Percentiles rank a stretch among this genome's conserved stretches.
These are phyloP conservation scores for Psidium friedrichsthalianum DNA, from an alignment of 345 rosid genomes.

Conservation along the genomic window DNA sequence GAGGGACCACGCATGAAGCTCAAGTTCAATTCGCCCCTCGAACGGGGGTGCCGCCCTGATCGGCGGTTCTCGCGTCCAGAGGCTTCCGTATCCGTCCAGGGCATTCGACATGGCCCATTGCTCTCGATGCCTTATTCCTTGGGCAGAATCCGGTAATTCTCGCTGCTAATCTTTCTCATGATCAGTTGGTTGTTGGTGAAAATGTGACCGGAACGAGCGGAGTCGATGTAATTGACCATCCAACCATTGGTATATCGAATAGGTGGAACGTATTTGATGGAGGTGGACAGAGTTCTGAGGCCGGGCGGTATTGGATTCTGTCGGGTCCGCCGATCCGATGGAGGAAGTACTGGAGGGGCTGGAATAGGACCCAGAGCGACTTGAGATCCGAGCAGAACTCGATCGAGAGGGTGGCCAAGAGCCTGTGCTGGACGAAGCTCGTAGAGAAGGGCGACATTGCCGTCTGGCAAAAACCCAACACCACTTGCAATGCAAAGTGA, in stretches of 20 bases:
- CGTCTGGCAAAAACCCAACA: slow-evolving; percentile 34
- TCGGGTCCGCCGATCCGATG: slow-evolving; percentile 50
- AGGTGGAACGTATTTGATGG: slow-evolving; percentile 39
- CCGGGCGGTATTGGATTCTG: slow-evolving; percentile 56
- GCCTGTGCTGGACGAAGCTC: slow-evolving; percentile 39
- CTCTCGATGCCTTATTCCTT: slow-evolving; percentile 39
- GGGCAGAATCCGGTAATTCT: slow-evolving; percentile 19
- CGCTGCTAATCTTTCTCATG: not conserved
- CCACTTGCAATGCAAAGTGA: slow-evolving; percentile 11
- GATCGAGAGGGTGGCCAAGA: slow-evolving; percentile 30
- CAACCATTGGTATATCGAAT: not conserved
- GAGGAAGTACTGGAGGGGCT: slow-evolving; percentile 27
- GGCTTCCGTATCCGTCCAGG: slow-evolving; percentile 33
- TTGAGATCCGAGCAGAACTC: slow-evolving; percentile 23
- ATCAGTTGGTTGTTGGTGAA: not conserved
- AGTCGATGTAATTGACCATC: not conserved
- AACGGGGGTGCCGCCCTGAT: slow-evolving; percentile 40
- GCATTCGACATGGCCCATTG: slow-evolving; percentile 45
- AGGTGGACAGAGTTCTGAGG: slow-evolving; percentile 28
- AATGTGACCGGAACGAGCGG: not conserved
- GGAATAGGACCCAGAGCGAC: slow-evolving; percentile 27
- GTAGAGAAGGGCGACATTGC: slow-evolving; percentile 39
- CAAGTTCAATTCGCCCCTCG: slow-evolving; percentile 39
- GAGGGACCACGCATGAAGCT: slow-evolving; percentile 35
- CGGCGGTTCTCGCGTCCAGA: slow-evolving; percentile 28